Conservation (phyloP, 2,329 filamentous ascomycete species). For the Ophiocordyceps camponoti-floridani region DNA sequence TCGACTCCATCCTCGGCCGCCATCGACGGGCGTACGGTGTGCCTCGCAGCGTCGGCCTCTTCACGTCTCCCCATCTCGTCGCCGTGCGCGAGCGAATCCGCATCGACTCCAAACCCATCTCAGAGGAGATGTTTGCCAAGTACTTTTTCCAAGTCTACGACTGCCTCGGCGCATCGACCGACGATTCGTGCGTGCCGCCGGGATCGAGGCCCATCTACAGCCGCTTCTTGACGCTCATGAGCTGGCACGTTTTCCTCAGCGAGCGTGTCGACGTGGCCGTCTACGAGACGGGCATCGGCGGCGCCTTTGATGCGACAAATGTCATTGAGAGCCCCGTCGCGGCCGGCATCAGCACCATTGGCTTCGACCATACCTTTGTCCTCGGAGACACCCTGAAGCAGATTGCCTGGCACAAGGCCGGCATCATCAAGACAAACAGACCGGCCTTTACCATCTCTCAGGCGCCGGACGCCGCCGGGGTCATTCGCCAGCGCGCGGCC, state of each 20-base stretch:
- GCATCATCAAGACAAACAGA: slow-evolving; percentile 45
- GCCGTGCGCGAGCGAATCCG: slow-evolving; percentile 50
- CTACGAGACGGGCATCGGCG: slow-evolving; percentile 50
- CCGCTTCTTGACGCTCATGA: slow-evolving; percentile 46
- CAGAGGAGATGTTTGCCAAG: slow-evolving; percentile 38
- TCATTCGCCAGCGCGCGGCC: slow-evolving; percentile 29
- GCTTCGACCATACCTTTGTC: slow-evolving; percentile 48
- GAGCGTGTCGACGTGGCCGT: slow-evolving; percentile 45
- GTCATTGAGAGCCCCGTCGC: slow-evolving; percentile 39
- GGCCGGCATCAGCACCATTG: slow-evolving; percentile 45
- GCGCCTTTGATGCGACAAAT: slow-evolving; percentile 53
- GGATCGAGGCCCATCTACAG: slow-evolving; percentile 36
- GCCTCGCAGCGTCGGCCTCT: slow-evolving; percentile 38
- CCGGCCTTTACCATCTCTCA: slow-evolving; percentile 41
- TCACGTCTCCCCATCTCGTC: slow-evolving; percentile 52
- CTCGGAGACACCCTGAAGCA: slow-evolving; percentile 44
- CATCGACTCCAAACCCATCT: slow-evolving; percentile 38
- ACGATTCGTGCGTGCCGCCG: slow-evolving; percentile 13
- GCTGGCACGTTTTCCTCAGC: slow-evolving; percentile 46
- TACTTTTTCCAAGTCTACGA: slow-evolving; percentile 57
- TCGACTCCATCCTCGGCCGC: slow-evolving; percentile 40
- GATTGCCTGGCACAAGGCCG: slow-evolving; percentile 60
- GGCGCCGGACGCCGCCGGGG: slow-evolving; percentile 21
- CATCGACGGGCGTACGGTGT: slow-evolving; percentile 19
- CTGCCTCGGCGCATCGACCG: slow-evolving; percentile 21